phyloP scores from a whole-genome alignment of 352 stramenopile genomes.

The Aphanomyces astaci region DNA sequence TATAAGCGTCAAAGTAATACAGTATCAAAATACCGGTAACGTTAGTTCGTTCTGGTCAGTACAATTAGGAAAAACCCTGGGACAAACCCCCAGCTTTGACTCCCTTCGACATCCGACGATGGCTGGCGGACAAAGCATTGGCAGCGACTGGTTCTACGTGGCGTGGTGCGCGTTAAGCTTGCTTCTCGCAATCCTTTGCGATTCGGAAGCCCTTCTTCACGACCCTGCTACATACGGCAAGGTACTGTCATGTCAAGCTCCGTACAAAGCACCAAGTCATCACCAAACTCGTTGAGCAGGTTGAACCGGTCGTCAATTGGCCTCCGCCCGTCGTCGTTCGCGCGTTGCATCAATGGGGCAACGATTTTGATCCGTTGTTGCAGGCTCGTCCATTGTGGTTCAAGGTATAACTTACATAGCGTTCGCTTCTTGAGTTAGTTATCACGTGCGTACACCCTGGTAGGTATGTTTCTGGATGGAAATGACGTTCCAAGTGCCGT shows the following conservation, averaged over 20 bases:
- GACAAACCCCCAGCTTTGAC: no score
- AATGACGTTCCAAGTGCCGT: slow-evolving; percentile 10
- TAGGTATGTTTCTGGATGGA: slow-evolving; percentile 10
- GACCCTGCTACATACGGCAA: slow-evolving; percentile 11
- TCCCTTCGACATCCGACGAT: no score
- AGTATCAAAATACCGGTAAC: no score
- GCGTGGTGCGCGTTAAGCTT: neutral
- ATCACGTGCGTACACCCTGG: neutral
- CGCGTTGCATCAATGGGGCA: slow-evolving; percentile 1
- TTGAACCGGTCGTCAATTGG: slow-evolving; percentile 5
- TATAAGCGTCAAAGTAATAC: no score
- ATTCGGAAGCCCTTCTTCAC: slow-evolving; percentile 3
- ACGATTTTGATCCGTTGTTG: neutral
- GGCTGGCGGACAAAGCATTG: no score
- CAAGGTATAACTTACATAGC: neutral
- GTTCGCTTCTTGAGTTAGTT: neutral
- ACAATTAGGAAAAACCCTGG: no score
- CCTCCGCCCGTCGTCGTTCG: neutral
- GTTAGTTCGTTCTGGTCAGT: no score
- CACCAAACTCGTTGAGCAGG: neutral
- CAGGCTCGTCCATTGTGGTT: slow-evolving; percentile 2
- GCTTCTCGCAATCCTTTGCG: neutral
- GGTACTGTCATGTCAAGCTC: no score
- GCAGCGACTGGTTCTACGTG: slow-evolving; percentile 13
- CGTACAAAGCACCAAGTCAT: neutral